Evolutionary conservation across 371 early-diverging fungal genomes (phyloP).

Genomic region (Mortierella sp.): DNA sequence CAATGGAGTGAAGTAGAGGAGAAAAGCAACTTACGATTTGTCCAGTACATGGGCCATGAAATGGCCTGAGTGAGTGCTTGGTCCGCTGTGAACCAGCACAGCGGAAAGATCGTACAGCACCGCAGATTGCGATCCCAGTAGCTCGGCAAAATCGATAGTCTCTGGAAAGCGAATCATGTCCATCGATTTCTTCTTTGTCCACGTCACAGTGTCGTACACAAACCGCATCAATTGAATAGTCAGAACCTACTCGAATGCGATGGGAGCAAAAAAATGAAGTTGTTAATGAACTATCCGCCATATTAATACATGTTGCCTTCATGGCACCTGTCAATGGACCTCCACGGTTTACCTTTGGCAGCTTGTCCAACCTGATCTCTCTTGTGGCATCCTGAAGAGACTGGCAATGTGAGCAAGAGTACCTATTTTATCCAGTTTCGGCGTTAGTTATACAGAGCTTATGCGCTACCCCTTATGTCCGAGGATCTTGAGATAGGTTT

Average conservation of each 20-base stretch:
- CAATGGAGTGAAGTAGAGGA: not conserved
- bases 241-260: constrained; percentile 37
- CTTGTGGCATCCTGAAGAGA: constrained; percentile 59
- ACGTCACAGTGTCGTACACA: constrained; percentile 52
- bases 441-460: not conserved
- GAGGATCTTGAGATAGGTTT: not conserved
- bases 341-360: constrained; percentile 44
- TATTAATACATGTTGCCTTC: not conserved
- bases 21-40: constrained; percentile 17
- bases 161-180: constrained; percentile 53
- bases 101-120: constrained; percentile 59
- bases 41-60: constrained; percentile 59
- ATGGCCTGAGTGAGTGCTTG: constrained; percentile 63
- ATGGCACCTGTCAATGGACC: no score
- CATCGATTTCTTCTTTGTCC: constrained; percentile 60
- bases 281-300: not conserved
- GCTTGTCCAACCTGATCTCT: constrained; percentile 32
- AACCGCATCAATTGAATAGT: constrained; percentile 64
- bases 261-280: not conserved
- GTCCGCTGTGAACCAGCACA: constrained; percentile 63
- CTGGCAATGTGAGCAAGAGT: constrained; percentile 37
- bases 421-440: constrained; percentile 15
- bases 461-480: not conserved
- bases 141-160: constrained; percentile 42
- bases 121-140: constrained; percentile 19